Evolutionary conservation across 2,329 filamentous ascomycete species (phyloP), one percentile per base, ranked within the genome.

Genomic region (Sarocladium oryzae): DNA sequence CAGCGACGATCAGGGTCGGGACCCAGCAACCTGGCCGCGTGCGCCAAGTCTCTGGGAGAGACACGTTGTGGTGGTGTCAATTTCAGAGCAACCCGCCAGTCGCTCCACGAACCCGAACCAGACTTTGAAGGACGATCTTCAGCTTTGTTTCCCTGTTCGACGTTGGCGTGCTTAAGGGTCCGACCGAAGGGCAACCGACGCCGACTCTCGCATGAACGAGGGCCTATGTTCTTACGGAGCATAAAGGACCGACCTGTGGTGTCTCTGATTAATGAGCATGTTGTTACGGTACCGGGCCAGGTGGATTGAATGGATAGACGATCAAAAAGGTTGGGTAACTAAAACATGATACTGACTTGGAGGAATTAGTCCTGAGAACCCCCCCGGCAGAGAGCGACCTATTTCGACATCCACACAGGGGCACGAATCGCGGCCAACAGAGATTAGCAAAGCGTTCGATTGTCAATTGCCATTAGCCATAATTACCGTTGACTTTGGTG

Each of bases 381-480:
- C n/a, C n/a, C n/a, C n/a, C 15, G 18, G 37, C 20, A 9, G 23
- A 11, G 40, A 43, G 13, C 9, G 21, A 43, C 21, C 5, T 11
- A 23, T 7, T 7, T 16, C 16, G 8, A 9, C 9, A 21, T 8
- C n/a, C 20, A 20, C 7, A 23, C 5, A 21, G 9, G 21, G 21
- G 15, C 16, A 23, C 40, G 40, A 43, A n/a, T 43, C 40, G 40
- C 40, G 21, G n/a, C 15, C 40, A 13, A n/a, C 21, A 11, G 40
- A 43, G 40, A 43, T 43, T 43, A 16, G 40, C 21, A 43, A 30
- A 23, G 40, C 21, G 40, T 43, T 7, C 3, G 40, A 43, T 43
- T 43, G 40, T 26, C 40, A 43, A 43, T 43, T 43, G 40, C 40
- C 40, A 43, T 43, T 43, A 43, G 40, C 21, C 40, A 43, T 43